Conservation (phyloP, 2,329 filamentous ascomycete species). For the Didymellaceae sp. region DNA sequence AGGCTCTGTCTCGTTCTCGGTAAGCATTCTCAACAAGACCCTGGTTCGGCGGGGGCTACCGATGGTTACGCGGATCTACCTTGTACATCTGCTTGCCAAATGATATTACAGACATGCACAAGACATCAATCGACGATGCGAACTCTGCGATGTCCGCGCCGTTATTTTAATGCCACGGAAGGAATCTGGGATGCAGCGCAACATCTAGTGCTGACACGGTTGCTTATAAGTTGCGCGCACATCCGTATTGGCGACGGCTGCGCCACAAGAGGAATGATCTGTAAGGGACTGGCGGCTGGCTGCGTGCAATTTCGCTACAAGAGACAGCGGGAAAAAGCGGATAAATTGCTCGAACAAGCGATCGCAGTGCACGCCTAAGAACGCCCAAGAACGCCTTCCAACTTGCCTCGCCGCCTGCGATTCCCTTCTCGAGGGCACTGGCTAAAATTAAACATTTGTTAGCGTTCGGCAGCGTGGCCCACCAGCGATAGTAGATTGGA, state of each 20-base stretch:
- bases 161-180: not conserved
- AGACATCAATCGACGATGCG: not conserved
- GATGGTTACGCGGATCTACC: not conserved
- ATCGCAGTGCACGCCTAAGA: not conserved
- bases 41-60: not conserved
- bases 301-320: conserved; percentile 1
- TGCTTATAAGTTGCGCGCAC: not conserved
- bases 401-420: conserved; percentile 1
- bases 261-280: not conserved
- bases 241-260: not conserved
- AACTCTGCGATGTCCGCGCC: not conserved
- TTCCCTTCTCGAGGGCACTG: conserved; percentile 7
- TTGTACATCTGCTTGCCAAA: not conserved
- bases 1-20: not conserved
- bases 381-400: not conserved
- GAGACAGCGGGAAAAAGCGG: conserved; percentile 5
- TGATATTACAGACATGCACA: not conserved
- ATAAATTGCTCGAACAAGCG: conserved; percentile 10
- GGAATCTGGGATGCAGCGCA: not conserved
- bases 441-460: conserved; percentile 11
- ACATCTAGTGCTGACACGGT: conserved; percentile 1
- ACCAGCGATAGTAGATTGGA: conserved; percentile 7
- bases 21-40: not conserved
- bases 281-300: conserved; percentile 1
- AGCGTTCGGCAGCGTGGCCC: conserved; percentile 14